phyloP scores from a whole-genome alignment of 148 eudicot species.

The Rhododendron simsii region DNA sequence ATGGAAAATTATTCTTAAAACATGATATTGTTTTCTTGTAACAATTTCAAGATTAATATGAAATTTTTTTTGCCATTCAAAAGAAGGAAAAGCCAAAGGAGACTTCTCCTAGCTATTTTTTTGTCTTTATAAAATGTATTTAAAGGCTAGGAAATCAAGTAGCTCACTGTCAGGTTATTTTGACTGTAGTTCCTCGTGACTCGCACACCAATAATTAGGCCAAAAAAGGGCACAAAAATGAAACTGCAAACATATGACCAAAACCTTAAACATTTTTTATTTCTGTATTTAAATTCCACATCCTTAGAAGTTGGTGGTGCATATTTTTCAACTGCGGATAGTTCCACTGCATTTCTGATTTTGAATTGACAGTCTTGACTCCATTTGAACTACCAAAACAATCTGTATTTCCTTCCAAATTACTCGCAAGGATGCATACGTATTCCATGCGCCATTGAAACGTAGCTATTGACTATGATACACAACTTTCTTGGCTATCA shows the following conservation, averaged over 20 bases:
- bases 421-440: not conserved
- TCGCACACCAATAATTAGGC: not conserved
- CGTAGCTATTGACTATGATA: not conserved
- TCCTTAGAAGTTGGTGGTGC: not conserved
- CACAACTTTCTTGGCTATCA: not conserved
- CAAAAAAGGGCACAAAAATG: not conserved
- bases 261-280: not conserved
- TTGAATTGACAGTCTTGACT: not conserved
- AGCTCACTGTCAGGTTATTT: not conserved
- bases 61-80: too few species aligned
- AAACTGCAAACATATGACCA: not conserved
- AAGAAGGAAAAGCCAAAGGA: not conserved
- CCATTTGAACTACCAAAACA: not conserved
- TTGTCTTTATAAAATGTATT: not conserved
- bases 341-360: not conserved
- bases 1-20: too few species aligned
- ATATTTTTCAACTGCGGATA: not conserved
- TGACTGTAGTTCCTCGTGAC: not conserved
- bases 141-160: not conserved
- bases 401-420: not conserved
- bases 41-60: too few species aligned
- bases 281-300: not conserved
- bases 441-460: too few species aligned
- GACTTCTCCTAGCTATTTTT: not conserved
- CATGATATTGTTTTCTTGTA: too few species aligned